Conservation (phyloP, 768 basidiomycete genomes). For the Phylloporus arenicola region DNA sequence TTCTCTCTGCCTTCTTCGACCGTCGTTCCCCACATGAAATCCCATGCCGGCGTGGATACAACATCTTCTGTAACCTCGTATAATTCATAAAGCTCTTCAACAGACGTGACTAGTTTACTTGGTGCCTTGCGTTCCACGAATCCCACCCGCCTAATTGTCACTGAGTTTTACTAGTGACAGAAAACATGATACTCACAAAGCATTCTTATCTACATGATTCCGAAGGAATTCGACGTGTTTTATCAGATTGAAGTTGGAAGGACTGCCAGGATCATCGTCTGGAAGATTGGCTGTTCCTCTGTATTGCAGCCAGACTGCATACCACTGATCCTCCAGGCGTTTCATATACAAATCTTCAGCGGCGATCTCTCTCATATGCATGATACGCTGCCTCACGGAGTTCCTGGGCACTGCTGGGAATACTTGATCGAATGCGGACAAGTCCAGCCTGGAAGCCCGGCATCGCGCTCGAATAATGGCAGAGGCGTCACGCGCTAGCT, state of each 20-base stretch:
- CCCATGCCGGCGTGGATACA: slow-evolving; percentile 47
- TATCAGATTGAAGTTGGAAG: slow-evolving; percentile 72
- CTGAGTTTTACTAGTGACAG: slow-evolving; percentile 10
- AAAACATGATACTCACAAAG: slow-evolving; percentile 55
- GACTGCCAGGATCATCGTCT: slow-evolving; percentile 63
- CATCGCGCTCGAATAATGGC: slow-evolving; percentile 80
- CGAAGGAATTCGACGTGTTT: slow-evolving; percentile 80
- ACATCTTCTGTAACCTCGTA: slow-evolving; percentile 50
- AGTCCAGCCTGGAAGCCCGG: slow-evolving; percentile 58
- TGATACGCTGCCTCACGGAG: slow-evolving; percentile 64
- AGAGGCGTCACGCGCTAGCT: slow-evolving; percentile 79
- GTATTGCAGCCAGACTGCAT: slow-evolving; percentile 68
- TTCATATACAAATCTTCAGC: slow-evolving; percentile 72
- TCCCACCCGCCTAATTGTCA: slow-evolving; percentile 52
- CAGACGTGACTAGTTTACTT: slow-evolving; percentile 37
- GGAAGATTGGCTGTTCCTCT: slow-evolving; percentile 62
- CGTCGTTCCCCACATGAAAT: slow-evolving; percentile 66
- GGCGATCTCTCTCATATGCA: slow-evolving; percentile 52
- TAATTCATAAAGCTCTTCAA: slow-evolving; percentile 39
- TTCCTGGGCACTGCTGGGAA: slow-evolving; percentile 74
- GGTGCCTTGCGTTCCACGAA: slow-evolving; percentile 43
- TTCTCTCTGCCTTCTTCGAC: slow-evolving; percentile 78
- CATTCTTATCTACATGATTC: slow-evolving; percentile 77
- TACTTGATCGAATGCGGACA: slow-evolving; percentile 68
- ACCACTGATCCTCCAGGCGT: slow-evolving; percentile 78